Evolutionary conservation across 495 filamentous ascomycete species (phyloP).

Genomic region (Penicillium simplicissimum): DNA sequence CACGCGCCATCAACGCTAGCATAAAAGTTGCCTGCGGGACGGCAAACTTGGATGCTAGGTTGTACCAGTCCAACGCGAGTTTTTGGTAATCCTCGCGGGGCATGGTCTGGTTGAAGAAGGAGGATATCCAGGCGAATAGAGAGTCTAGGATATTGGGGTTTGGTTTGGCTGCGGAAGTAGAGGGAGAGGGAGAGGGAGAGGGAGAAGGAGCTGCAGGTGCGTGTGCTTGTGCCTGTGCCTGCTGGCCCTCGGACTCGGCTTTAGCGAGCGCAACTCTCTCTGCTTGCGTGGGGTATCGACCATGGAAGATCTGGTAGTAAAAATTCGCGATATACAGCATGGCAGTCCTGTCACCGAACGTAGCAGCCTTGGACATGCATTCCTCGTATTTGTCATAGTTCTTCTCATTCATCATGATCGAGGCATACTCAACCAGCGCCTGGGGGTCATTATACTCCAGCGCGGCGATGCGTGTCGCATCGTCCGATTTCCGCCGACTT

Average conservation of each 20-base stretch:
- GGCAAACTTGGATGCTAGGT: slow-evolving; percentile 16
- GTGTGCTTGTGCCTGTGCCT: no score
- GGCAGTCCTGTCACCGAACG: slow-evolving; percentile 26
- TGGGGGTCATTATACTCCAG: slow-evolving; percentile 34
- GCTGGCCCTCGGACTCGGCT: background rate
- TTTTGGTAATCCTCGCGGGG: slow-evolving; percentile 25
- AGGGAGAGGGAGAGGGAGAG: background rate
- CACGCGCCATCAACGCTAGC: slow-evolving; percentile 25
- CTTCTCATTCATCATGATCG: slow-evolving; percentile 21
- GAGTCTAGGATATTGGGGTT: background rate
- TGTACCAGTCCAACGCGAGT: slow-evolving; percentile 39
- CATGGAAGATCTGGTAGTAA: slow-evolving; percentile 38
- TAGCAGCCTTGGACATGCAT: slow-evolving; percentile 38
- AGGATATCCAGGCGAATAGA: background rate
- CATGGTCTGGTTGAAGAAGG: slow-evolving; percentile 10
- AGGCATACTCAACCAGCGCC: slow-evolving; percentile 32
- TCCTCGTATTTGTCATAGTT: slow-evolving; percentile 38
- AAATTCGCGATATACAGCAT: slow-evolving; percentile 40
- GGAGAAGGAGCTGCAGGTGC: background rate
- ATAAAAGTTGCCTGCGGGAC: slow-evolving; percentile 20
- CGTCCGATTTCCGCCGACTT: slow-evolving; percentile 11
- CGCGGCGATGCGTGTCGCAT: slow-evolving; percentile 27
- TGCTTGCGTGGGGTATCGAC: slow-evolving; percentile 28
- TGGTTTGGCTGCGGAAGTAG: background rate
- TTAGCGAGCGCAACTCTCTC: slow-evolving; percentile 13